Conservation (phyloP, 768 basidiomycete genomes). For the Kwoniella europaea region DNA sequence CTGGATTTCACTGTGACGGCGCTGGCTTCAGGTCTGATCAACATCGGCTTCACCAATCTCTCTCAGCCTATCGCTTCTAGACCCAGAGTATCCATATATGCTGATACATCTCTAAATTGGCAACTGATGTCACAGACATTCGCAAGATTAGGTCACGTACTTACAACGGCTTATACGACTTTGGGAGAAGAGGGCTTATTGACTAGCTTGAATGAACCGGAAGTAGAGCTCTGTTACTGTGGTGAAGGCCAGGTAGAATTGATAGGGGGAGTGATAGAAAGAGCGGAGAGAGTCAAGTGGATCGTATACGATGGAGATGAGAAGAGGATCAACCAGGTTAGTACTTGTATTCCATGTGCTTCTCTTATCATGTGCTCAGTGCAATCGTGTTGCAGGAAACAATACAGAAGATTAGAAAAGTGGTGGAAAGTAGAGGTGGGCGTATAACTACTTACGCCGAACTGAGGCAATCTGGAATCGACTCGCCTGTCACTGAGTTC, state of each 20-base stretch:
- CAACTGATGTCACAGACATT: conserved; percentile 54
- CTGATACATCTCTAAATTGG: conserved; percentile 57
- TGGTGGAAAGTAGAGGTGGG: conserved; percentile 62
- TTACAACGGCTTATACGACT: conserved; percentile 57
- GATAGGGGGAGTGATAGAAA: conserved; percentile 70
- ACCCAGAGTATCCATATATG: conserved; percentile 53
- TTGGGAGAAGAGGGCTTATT: conserved; percentile 65
- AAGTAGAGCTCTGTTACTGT: conserved; percentile 81
- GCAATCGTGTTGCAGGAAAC: conserved; percentile 44
- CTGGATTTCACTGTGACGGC: conserved; percentile 32
- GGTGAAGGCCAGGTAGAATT: conserved; percentile 83
- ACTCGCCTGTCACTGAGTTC: conserved; percentile 63
- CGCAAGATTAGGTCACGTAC: conserved; percentile 48
- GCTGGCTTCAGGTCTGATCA: conserved; percentile 45
- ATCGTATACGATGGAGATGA: conserved; percentile 79
- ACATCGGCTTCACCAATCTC: conserved; percentile 39
- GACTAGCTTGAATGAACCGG: conserved; percentile 85
- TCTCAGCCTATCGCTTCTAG: conserved; percentile 24
- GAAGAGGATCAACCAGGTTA: conserved; percentile 39
- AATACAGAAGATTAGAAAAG: conserved; percentile 66
- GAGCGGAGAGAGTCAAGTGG: conserved; percentile 74
- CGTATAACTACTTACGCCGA: conserved; percentile 69
- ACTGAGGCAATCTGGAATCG: conserved; percentile 69
- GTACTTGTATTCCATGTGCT: not conserved
- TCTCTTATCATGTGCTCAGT: too few relatives aligned